Conservation (phyloP, 2,329 filamentous ascomycete species). For the Ceratocystiopsis minuta region DNA sequence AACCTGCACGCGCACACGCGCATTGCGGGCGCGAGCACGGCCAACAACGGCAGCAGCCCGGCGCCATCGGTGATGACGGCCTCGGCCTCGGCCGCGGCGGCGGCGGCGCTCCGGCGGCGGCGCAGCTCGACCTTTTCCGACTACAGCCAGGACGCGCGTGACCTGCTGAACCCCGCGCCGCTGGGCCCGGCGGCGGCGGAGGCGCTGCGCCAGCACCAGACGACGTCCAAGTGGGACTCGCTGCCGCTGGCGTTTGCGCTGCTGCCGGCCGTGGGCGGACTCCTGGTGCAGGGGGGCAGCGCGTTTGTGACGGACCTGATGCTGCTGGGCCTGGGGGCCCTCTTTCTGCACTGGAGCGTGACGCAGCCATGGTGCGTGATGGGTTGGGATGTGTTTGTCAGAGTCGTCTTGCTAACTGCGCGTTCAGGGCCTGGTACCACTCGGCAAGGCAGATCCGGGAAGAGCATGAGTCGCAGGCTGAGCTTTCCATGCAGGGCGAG, state of each 20-base stretch:
- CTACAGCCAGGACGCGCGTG: slow-evolving; percentile 53
- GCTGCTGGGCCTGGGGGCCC: slow-evolving; percentile 57
- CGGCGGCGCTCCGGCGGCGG: slow-evolving; percentile 13
- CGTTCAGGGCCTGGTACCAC: slow-evolving; percentile 50
- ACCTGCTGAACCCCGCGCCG: slow-evolving; percentile 42
- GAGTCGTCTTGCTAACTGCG: neutral
- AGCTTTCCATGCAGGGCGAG: slow-evolving; percentile 4
- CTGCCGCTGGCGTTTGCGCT: slow-evolving; percentile 71
- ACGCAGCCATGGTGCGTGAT: slow-evolving; percentile 60
- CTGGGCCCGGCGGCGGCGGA: slow-evolving; percentile 15
- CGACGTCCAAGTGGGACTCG: slow-evolving; percentile 56
- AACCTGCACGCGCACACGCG: neutral
- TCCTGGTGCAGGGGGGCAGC: slow-evolving; percentile 72
- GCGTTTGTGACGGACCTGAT: slow-evolving; percentile 72
- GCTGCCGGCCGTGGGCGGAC: slow-evolving; percentile 66
- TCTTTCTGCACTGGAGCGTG: slow-evolving; percentile 87
- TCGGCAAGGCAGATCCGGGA: slow-evolving; percentile 46
- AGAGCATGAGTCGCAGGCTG: slow-evolving; percentile 25
- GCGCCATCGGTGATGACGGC: neutral
- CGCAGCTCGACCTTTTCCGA: slow-evolving; percentile 53
- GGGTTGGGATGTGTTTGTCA: slow-evolving; percentile 9
- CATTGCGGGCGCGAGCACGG: neutral
- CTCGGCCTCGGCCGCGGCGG: slow-evolving; percentile 20
- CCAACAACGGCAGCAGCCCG: neutral
- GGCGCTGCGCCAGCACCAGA: slow-evolving; percentile 22